Conservation (phyloP, 2,329 filamentous ascomycete species). For the Drechslerella dactyloides region DNA sequence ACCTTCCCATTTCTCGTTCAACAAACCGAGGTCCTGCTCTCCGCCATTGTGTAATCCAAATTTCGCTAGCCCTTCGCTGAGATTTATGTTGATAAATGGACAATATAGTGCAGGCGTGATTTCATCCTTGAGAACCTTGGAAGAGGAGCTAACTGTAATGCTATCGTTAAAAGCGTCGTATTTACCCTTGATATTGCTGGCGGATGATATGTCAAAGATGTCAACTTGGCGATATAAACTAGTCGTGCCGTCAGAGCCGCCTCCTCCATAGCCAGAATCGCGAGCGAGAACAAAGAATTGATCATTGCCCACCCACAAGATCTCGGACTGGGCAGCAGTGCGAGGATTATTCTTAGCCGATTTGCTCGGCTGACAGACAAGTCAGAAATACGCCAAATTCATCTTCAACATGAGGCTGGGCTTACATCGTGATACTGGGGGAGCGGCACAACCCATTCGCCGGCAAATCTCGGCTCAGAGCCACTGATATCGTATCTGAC, state of each 20-base stretch:
- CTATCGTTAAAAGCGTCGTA: conserved; percentile 57
- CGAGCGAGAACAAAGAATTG: conserved; percentile 73
- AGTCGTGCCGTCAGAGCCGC: conserved; percentile 58
- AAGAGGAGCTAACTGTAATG: conserved; percentile 61
- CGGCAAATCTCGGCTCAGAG: conserved; percentile 60
- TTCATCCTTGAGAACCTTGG: conserved; percentile 64
- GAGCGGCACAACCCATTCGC: conserved; percentile 71
- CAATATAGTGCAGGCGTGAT: conserved; percentile 70
- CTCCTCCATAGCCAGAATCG: conserved; percentile 68
- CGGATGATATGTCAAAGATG: conserved; percentile 68
- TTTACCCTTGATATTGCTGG: conserved; percentile 64
- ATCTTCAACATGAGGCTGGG: neutral
- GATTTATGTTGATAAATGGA: conserved; percentile 71
- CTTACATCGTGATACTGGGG: conserved; percentile 64
- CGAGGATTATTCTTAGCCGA: conserved; percentile 60
- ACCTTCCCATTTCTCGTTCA: conserved; percentile 82
- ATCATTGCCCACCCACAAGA: conserved; percentile 68
- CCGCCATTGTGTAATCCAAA: conserved; percentile 75
- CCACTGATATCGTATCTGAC: conserved; percentile 69
- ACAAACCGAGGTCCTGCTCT: conserved; percentile 63
- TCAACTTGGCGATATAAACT: conserved; percentile 73
- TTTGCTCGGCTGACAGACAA: conserved; percentile 54
- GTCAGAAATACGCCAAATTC: neutral
- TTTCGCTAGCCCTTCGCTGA: conserved; percentile 68
- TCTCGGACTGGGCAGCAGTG: conserved; percentile 72